Percentiles rank a stretch among this genome's conserved stretches.
Conservation (phyloP, 441 rosid species). For the Gossypium gossypioides region DNA sequence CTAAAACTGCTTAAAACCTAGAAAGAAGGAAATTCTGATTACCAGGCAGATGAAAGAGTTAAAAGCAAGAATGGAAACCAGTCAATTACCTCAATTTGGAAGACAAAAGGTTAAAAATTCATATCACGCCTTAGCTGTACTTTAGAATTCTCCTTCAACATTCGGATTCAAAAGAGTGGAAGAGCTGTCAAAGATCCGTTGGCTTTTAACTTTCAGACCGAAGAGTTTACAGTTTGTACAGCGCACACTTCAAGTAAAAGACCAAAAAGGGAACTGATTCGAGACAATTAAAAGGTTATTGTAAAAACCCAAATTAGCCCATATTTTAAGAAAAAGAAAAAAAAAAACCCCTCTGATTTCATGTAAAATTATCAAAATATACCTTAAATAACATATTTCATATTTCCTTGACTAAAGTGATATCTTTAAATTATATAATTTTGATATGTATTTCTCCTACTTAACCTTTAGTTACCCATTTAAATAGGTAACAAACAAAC, state of each 20-base stretch:
- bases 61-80: neutral
- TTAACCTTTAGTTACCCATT: neutral
- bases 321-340: neutral
- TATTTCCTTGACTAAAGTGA: neutral
- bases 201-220: neutral
- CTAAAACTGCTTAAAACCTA: neutral
- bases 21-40: neutral
- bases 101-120: neutral
- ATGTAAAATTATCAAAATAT: neutral
- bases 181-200: neutral
- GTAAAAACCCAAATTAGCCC: neutral
- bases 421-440: neutral
- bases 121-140: neutral
- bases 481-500: neutral
- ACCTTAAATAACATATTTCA: neutral
- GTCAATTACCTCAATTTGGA: neutral
- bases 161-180: constrained; percentile 3
- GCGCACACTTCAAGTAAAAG: neutral
- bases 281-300: neutral
- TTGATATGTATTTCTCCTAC: neutral
- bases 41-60: neutral
- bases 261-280: neutral
- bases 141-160: neutral
- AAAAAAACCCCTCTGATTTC: neutral
- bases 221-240: neutral